Base-by-base conservation (phyloP, 1,284 basidiomycete species). In the Rhizoctonia solani region DNA sequence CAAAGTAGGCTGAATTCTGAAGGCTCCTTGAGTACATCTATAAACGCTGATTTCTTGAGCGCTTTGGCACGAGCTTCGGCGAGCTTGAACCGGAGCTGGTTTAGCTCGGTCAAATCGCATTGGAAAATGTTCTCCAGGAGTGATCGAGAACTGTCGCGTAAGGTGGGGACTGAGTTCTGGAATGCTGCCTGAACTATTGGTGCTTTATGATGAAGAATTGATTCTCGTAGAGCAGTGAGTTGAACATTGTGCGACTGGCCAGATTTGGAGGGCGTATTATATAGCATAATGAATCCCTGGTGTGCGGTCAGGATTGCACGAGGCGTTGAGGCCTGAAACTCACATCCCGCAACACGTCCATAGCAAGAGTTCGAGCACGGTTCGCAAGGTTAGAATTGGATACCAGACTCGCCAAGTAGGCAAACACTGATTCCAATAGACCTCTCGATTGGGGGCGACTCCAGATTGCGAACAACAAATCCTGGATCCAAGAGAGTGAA, bases 341-440 rank as follows among this genome's bases (percentile, higher is more conserved):
- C 13, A 37, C 32, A 39, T 52, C 47, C 16, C 47, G 30, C 34
- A 52, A 21, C 16, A 29, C 16, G 16, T 19, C 42, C 46, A 52
- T 27, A 1, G 58, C 58, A n/a, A 63, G 41, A 8, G 42, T 11
- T 21, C 58, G 47, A 8, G 32, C 46, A 19, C 39, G 46, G 4
- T 63, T 47, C 3, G 58, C 32, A 14, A 63, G 19, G 16, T 25
- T 19, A 13, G 32, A 47, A 19, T 63, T 52, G 2, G 47, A 25
- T 37, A 41, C 16, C 16, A 63, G 13, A 9, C 71, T 86, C 9
- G 44, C 32, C 23, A 63, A 25, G 41, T 52, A 63, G 25, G 32
- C 85, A 25, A 85, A 78, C 30, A 88, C 80, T 73, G 85, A 87
- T 3, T 87, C 87, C 6, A 94, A 77, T n/a, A 89, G 80, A 66